These are phyloP conservation scores for Glycine tomentella DNA, from an alignment of 306 rosid genomes.

Conservation along the genomic window DNA sequence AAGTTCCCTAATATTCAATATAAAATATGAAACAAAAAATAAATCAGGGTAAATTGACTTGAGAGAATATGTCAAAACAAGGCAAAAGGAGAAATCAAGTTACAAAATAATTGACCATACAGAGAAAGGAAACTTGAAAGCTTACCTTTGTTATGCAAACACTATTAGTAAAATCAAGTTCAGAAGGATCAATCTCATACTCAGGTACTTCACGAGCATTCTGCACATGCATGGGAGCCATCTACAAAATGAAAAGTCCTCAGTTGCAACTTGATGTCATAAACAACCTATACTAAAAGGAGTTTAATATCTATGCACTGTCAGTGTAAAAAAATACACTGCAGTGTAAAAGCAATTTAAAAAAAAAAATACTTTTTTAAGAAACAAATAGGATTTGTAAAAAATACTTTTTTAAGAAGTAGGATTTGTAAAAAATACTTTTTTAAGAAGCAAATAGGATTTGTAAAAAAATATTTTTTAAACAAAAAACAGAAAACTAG, in stretches of 20 bases:
- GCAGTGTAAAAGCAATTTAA: too few species aligned
- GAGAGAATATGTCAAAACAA: conserved; percentile 4
- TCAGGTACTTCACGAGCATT: conserved; percentile 91
- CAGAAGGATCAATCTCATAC: conserved; percentile 86
- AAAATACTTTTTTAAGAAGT: too few species aligned
- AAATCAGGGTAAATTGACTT: neutral
- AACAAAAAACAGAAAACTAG: too few species aligned
- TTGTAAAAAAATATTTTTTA: too few species aligned
- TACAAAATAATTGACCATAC: neutral
- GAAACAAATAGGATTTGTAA: too few species aligned
- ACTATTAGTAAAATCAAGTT: conserved; percentile 88
- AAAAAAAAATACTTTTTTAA: too few species aligned
- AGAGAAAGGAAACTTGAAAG: neutral
- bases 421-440: too few species aligned
- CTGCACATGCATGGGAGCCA: conserved; percentile 86
- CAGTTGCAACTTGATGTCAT: neutral
- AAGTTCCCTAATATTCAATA: conserved; percentile 71
- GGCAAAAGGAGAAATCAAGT: conserved; percentile 2
- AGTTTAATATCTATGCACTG: neutral
- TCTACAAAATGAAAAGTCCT: conserved; percentile 48
- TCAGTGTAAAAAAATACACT: too few species aligned
- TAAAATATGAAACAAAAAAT: conserved; percentile 33
- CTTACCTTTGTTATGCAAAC: conserved; percentile 81
- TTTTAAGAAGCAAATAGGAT: too few species aligned
- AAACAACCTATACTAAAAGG: neutral